Conservation (phyloP, 108 stramenopile genomes). For the Skeletonema marinoi region DNA sequence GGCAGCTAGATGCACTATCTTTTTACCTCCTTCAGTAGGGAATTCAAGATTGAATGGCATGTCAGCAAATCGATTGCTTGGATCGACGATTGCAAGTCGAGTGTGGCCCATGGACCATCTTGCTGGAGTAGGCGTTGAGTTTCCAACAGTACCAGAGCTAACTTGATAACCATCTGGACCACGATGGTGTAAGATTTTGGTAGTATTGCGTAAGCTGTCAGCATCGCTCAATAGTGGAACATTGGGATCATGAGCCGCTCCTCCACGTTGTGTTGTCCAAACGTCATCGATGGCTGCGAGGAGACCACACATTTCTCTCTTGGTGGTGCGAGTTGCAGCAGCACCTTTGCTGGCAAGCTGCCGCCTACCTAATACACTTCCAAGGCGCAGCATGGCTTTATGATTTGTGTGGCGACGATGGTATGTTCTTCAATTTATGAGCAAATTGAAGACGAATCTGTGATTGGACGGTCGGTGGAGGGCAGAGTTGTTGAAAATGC, state of each 20-base stretch:
- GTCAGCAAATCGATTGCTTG: conserved; percentile 55
- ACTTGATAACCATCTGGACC: conserved; percentile 62
- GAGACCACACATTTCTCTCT: conserved; percentile 36
- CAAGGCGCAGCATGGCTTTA: background rate
- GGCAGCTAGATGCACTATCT: conserved; percentile 53
- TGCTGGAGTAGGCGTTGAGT: conserved; percentile 10
- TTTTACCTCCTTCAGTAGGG: conserved; percentile 31
- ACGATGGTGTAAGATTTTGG: conserved; percentile 53
- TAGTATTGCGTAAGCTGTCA: conserved; percentile 33
- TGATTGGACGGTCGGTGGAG: no score
- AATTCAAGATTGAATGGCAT: conserved; percentile 73
- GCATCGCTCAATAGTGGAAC: conserved; percentile 44
- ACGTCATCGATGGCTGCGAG: conserved; percentile 62
- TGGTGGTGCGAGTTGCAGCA: background rate
- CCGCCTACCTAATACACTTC: background rate
- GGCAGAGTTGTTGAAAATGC: background rate
- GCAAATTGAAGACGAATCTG: background rate
- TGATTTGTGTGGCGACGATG: background rate
- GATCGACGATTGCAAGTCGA: conserved; percentile 77
- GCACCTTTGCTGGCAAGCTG: background rate
- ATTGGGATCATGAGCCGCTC: background rate
- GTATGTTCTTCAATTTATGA: background rate
- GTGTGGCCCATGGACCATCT: conserved; percentile 58
- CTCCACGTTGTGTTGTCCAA: conserved; percentile 35
- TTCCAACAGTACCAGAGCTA: conserved; percentile 36